Conservation (phyloP, 495 filamentous ascomycete species). For the Aspergillus incahuasiensis region DNA sequence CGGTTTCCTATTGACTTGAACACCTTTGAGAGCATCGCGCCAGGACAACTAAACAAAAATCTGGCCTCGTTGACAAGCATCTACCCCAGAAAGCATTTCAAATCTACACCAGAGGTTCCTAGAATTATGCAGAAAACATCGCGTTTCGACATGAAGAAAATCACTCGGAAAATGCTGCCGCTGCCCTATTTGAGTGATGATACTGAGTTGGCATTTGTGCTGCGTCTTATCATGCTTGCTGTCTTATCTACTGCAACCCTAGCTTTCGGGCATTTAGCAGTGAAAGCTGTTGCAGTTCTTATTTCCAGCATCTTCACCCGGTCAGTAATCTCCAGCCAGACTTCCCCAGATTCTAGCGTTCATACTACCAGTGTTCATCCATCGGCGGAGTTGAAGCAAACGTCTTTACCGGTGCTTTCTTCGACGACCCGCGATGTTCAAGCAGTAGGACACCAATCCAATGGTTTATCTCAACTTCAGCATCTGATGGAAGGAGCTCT, state of each 20-base stretch:
- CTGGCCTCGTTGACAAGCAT: slow-evolving; percentile 61
- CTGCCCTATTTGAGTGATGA: slow-evolving; percentile 28
- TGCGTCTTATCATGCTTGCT: slow-evolving; percentile 38
- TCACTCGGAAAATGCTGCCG: slow-evolving; percentile 26
- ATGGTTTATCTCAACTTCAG: slow-evolving; percentile 15
- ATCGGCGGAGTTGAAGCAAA: slow-evolving; percentile 17
- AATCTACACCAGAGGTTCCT: slow-evolving; percentile 16
- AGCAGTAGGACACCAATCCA: slow-evolving; percentile 8
- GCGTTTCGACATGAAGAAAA: slow-evolving; percentile 24
- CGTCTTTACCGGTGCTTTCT: slow-evolving; percentile 25
- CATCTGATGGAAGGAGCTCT: slow-evolving; percentile 19
- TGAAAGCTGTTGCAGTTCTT: slow-evolving; percentile 23
- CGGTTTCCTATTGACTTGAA: slow-evolving; percentile 68
- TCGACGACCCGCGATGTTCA: slow-evolving; percentile 19
- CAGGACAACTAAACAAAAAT: slow-evolving; percentile 70
- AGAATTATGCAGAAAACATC: slow-evolving; percentile 13
- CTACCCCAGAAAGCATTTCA: slow-evolving; percentile 30
- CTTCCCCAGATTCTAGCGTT: slow-evolving; percentile 10
- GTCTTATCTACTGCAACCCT: slow-evolving; percentile 37
- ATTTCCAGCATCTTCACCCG: slow-evolving; percentile 25
- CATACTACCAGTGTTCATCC: slow-evolving; percentile 19
- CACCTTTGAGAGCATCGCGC: slow-evolving; percentile 68
- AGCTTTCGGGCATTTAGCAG: slow-evolving; percentile 30
- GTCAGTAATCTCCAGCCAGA: slow-evolving; percentile 22
- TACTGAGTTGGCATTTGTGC: slow-evolving; percentile 34